phyloP scores from a whole-genome alignment of 2,329 filamentous ascomycete genomes.

The Dothideomycetidae sp. region DNA sequence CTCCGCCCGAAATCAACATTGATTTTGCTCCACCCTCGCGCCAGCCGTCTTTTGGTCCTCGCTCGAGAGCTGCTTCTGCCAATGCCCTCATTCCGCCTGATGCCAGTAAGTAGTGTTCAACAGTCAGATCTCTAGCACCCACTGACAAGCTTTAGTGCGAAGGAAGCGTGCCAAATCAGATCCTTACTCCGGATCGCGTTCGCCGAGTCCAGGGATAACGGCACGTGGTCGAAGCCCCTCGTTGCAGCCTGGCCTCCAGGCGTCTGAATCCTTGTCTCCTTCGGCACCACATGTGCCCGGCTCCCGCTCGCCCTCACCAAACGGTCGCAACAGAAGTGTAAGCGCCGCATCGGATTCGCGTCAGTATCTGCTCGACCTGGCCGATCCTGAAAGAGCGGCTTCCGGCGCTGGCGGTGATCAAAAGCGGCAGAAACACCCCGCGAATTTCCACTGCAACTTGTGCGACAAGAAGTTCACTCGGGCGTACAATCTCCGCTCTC shows the following conservation, averaged over 20 bases:
- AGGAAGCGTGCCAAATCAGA: constrained; percentile 47
- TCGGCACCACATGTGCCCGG: constrained; percentile 23
- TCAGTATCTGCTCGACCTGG: constrained; percentile 77
- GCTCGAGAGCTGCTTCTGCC: constrained; percentile 51
- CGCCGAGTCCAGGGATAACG: constrained; percentile 26
- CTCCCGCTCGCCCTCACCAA: constrained; percentile 35
- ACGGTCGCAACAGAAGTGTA: constrained; percentile 34
- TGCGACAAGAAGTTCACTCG: constrained; percentile 94
- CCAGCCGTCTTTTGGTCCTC: constrained; percentile 50
- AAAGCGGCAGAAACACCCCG: constrained; percentile 94
- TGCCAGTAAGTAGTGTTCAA: constrained; percentile 32
- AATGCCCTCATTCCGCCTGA: constrained; percentile 77
- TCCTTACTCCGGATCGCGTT: constrained; percentile 37
- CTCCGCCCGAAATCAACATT: constrained; percentile 88
- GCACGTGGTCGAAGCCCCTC: constrained; percentile 24
- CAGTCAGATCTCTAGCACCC: background rate
- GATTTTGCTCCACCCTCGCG: constrained; percentile 69
- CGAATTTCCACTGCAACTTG: constrained; percentile 85
- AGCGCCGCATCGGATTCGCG: constrained; percentile 41
- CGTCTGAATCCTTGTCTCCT: constrained; percentile 29
- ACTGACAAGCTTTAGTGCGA: constrained; percentile 1
- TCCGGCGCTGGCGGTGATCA: constrained; percentile 45
- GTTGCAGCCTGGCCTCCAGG: constrained; percentile 16
- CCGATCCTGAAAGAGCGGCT: constrained; percentile 65
- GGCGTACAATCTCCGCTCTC: constrained; percentile 90